Evolutionary conservation across 73 alveolate genomes (phyloP), one percentile per base, ranked within the genome.

Genomic region (Blepharisma japonicum): DNA sequence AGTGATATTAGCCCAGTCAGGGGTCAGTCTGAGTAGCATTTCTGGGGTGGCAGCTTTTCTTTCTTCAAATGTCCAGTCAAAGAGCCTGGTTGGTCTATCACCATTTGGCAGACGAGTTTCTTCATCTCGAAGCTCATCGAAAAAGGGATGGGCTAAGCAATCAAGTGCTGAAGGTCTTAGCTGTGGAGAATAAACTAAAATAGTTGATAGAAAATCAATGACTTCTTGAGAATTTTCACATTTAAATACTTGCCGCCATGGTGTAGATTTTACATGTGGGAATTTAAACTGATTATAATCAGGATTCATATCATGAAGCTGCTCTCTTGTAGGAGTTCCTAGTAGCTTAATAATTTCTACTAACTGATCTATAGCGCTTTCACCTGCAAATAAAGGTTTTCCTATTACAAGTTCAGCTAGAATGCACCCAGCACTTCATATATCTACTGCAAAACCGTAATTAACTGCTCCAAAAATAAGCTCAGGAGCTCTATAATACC

Each of bases 401-500:
- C 97, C 97, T 49, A 81, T 83, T 45, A 94, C 83, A 85, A 91
- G 71, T 82, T 94, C 99, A 48, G 95, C 95, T 6, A 93, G 83
- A 20, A 94, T 97, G 77, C 98, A 94, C 45, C 99, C 99, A 66
- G 91, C 96, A 78, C 96, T 84, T 96, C 97, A 90, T 23, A 90
- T 79, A 81, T 90, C 97, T 38, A 81, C 77, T 46, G 91, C 94
- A 18, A 94, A 77, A 32, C 94, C 85, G 71, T 96, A 96, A 55
- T 87, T 91, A 7, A 98, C 87, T 55, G 96, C 97, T 20, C 98
- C 98, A 61, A 97, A 95, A 50, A 90, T 97, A 80, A 97, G 85
- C 86, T 97, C 99, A 7, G 99, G 99, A 32, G 98, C 98, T 71
- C 98, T 84, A 87, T 91, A 95, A 80, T 87, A 92, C 45, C 89